phyloP scores from a whole-genome alignment of 495 filamentous ascomycete species.

The Echria macrotheca region DNA sequence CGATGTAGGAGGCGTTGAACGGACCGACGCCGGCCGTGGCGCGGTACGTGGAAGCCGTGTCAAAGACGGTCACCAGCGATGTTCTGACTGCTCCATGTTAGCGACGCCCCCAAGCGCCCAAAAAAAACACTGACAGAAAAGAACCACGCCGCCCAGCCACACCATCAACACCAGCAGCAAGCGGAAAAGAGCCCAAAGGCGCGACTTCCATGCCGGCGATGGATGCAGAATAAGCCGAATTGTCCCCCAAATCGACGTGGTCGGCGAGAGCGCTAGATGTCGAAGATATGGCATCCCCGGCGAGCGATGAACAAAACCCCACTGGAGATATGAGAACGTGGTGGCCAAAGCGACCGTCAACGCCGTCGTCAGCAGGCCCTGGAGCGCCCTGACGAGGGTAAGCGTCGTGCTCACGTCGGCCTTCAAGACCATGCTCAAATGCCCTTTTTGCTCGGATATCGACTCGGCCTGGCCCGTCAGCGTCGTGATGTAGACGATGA shows the following conservation, averaged over 20 bases:
- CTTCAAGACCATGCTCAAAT: background rate
- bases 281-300: background rate
- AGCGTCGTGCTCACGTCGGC: background rate
- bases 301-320: background rate
- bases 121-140: background rate
- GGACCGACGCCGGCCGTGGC: slow-evolving; percentile 15
- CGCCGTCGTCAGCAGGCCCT: background rate
- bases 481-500: background rate
- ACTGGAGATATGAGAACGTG: background rate
- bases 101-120: background rate
- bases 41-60: slow-evolving; percentile 10
- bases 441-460: background rate
- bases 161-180: background rate
- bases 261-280: background rate
- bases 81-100: background rate
- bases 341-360: background rate
- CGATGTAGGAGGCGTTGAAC: slow-evolving; percentile 14
- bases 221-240: background rate
- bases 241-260: background rate
- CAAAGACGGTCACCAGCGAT: slow-evolving; percentile 6
- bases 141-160: background rate
- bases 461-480: background rate
- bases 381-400: background rate
- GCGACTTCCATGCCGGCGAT: background rate
- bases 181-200: background rate